A percentile compares a stretch with the other conserved stretches of the same genome.
Conservation (phyloP, 192 early-diverging fungal species). For the Entophlyctis luteolus region DNA sequence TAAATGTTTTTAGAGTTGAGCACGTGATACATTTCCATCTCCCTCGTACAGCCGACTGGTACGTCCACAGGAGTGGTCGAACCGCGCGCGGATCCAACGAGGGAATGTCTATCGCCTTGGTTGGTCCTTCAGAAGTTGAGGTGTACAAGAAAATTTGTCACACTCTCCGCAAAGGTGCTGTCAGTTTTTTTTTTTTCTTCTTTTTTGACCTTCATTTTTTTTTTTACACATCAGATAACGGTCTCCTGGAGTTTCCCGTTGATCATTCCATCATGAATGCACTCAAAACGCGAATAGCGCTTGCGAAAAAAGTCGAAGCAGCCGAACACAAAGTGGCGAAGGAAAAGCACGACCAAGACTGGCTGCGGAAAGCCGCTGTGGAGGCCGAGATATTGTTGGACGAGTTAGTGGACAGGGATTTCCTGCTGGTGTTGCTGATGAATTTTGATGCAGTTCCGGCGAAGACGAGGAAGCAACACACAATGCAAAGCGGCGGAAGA, state of each 20-base stretch:
- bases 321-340: conserved; percentile 59
- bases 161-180: conserved; percentile 69
- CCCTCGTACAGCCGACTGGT: conserved; percentile 87
- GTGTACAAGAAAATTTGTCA: conserved; percentile 79
- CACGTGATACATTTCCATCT: conserved; percentile 96
- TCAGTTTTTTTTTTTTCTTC: not conserved
- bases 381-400: conserved; percentile 78
- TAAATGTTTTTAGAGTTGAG: too few relatives aligned
- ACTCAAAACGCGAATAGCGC: conserved; percentile 70
- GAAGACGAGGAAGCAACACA: conserved; percentile 3
- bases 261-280: conserved; percentile 65
- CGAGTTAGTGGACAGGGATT: conserved; percentile 49
- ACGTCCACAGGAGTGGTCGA: conserved; percentile 91
- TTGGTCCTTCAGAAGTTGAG: conserved; percentile 76
- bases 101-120: conserved; percentile 79
- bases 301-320: conserved; percentile 79
- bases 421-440: not conserved
- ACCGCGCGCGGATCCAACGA: conserved; percentile 83
- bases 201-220: not conserved
- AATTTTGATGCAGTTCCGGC: not conserved
- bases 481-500: too few relatives aligned
- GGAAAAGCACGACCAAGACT: conserved; percentile 57
- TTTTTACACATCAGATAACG: conserved; percentile 30
- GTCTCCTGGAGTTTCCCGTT: conserved; percentile 74
- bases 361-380: conserved; percentile 74